Evolutionary conservation across 2,329 filamentous ascomycete species (phyloP), one percentile per base, ranked within the genome.

Genomic region (Albophoma yamanashiensis): DNA sequence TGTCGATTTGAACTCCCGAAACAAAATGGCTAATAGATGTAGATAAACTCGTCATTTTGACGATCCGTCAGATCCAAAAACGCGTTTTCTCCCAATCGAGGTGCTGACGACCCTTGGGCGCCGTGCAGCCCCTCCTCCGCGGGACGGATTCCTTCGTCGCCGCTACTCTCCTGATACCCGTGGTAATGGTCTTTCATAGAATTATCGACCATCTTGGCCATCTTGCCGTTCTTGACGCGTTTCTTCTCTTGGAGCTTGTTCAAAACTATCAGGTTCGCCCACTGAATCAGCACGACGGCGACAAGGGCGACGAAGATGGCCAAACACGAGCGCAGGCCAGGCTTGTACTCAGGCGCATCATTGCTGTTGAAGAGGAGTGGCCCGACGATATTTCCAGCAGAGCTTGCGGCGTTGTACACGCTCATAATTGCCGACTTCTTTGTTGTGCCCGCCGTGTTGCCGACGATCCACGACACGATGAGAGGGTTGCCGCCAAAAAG

Each of bases 31-130:
- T 69, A 84, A 65, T 85, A 85, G 55, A 85, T 78, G 70, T 84
- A 87, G 20, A 87, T 78, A 72, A 89, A 89, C 66, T 89, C 85
- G 60, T 89, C 84, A 65, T 89, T 89, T 73, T 85, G 74, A 25
- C 80, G 72, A 69, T 89, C 86, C 0, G 86, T 87, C 64, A 87
- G 64, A 71, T 89, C 86, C 63, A 81, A 69, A 57, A 83, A 81
- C 0, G 79, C 80, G 55, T 80, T 77, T 20, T 79, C 75, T 7
- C 82, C 81, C 25, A 81, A 60, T 1, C 62, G 66, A 6, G 56
- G 62, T 40, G 59, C 60, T 25, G 55, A 43, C 20, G 59, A 62
- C 45, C 61, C 64, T 61, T 65, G 62, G 9, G 64, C 65, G 22
- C 69, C 71, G 12, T 67, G 20, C 4, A 20, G 5, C 14, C 38